phyloP scores from a whole-genome alignment of 2,329 filamentous ascomycete genomes.

The Exserohilum rostratum region DNA sequence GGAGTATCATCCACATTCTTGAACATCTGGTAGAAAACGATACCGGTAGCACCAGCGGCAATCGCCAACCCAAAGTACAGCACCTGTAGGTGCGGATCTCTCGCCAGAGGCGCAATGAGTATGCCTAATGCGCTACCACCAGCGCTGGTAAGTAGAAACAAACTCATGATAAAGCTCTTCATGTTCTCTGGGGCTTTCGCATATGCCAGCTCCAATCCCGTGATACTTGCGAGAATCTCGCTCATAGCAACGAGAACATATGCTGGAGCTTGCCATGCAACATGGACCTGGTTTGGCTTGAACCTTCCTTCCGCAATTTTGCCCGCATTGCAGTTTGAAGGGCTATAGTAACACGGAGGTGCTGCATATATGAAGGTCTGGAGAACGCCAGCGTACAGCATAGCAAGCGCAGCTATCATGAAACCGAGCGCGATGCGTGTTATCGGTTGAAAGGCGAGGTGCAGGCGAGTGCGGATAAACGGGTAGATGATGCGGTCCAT shows the following conservation, averaged over 20 bases:
- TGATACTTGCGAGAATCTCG: conserved; percentile 57
- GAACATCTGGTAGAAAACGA: conserved; percentile 61
- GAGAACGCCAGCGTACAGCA: conserved; percentile 63
- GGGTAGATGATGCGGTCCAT: conserved; percentile 55
- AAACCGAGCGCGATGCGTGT: conserved; percentile 61
- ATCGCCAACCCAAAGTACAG: conserved; percentile 66
- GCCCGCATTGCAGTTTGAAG: conserved; percentile 47
- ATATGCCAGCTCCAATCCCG: conserved; percentile 56
- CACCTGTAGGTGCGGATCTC: conserved; percentile 70
- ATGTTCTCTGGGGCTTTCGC: conserved; percentile 54
- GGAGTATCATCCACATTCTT: conserved; percentile 13
- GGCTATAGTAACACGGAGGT: conserved; percentile 59
- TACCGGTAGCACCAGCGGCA: conserved; percentile 56
- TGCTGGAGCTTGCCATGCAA: conserved; percentile 54
- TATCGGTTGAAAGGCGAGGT: conserved; percentile 55
- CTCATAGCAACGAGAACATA: conserved; percentile 54
- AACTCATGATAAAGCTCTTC: conserved; percentile 58
- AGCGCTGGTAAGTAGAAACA: conserved; percentile 67
- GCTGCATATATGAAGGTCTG: conserved; percentile 62
- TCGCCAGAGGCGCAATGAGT: conserved; percentile 64
- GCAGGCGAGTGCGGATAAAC: conserved; percentile 48
- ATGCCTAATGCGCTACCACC: conserved; percentile 66
- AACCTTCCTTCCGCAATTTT: conserved; percentile 39
- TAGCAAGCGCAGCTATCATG: conserved; percentile 59
- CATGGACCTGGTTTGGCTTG: conserved; percentile 52